Evolutionary conservation across 805 yeast genomes (phyloP).

Genomic region (Peterozyma toletana): DNA sequence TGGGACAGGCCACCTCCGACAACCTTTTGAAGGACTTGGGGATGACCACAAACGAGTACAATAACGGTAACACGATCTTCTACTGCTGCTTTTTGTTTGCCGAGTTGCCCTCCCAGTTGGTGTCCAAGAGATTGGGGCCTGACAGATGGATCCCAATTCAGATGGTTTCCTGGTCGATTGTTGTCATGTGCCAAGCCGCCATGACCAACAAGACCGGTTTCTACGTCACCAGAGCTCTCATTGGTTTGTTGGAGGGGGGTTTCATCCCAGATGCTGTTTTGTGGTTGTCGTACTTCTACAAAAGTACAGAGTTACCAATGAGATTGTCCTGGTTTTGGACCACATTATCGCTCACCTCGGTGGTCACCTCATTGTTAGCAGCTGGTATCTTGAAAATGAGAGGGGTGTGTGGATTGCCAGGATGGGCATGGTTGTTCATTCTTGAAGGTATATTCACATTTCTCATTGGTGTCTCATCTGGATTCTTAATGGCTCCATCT

Average conservation of each 20-base stretch:
- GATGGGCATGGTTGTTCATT: conserved; percentile 30
- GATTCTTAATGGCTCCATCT: conserved; percentile 47
- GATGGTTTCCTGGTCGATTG: conserved; percentile 42
- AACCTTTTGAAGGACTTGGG: conserved; percentile 39
- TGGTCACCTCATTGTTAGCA: conserved; percentile 37
- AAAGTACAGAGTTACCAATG: conserved; percentile 30
- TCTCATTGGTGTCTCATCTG: conserved; percentile 36
- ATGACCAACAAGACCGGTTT: conserved; percentile 18
- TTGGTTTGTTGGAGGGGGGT: conserved; percentile 29
- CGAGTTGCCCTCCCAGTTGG: conserved; percentile 54
- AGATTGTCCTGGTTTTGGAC: conserved; percentile 48
- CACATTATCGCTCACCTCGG: conserved; percentile 31
- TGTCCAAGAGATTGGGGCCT: conserved; percentile 53
- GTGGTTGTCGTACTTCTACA: conserved; percentile 30
- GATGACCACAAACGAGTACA: conserved; percentile 45
- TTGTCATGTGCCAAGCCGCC: conserved; percentile 32
- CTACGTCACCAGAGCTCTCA: conserved; percentile 22
- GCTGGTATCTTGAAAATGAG: conserved; percentile 37
- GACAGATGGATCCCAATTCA: conserved; percentile 51
- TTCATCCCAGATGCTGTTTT: conserved; percentile 24
- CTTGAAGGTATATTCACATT: conserved; percentile 21
- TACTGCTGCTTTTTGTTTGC: conserved; percentile 40
- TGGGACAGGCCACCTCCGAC: conserved; percentile 48
- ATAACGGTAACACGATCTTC: conserved; percentile 39
- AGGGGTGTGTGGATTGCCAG: conserved; percentile 18